These are phyloP conservation scores for Coemansia sp. DNA, from an alignment of 192 early-diverging fungal species.

Conservation along the genomic window DNA sequence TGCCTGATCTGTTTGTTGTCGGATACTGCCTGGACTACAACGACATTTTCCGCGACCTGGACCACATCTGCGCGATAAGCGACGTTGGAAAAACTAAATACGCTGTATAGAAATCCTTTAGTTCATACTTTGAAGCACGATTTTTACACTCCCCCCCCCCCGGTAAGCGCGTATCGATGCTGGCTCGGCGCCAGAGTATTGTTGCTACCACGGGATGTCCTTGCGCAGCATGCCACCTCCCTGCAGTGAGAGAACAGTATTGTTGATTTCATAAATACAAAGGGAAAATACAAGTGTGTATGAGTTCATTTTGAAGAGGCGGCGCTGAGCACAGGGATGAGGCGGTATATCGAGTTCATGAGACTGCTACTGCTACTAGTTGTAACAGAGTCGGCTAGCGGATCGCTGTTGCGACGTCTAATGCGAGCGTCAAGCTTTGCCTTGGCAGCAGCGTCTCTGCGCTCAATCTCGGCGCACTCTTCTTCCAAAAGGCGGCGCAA, in stretches of 20 bases:
- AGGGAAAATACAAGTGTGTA: background rate
- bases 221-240: background rate
- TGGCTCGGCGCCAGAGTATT: background rate
- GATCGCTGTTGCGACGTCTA: constrained; percentile 49
- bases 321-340: constrained; percentile 33
- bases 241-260: too few species aligned
- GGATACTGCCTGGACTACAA: constrained; percentile 94
- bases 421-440: constrained; percentile 32
- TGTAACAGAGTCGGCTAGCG: constrained; percentile 35
- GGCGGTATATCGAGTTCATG: constrained; percentile 46
- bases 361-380: constrained; percentile 20
- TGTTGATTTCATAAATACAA: too few species aligned
- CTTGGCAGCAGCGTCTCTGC: constrained; percentile 39
- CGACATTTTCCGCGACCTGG: constrained; percentile 92
- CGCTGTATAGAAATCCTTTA: constrained; percentile 29
- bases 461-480: constrained; percentile 57
- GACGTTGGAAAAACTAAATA: constrained; percentile 46
- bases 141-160: too few species aligned
- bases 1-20: constrained; percentile 93
- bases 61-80: constrained; percentile 89
- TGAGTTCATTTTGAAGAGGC: constrained; percentile 1
- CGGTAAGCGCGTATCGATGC: too few species aligned
- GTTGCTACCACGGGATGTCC: constrained; percentile 3
- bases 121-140: too few species aligned
- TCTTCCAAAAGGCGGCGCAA: constrained; percentile 46